These are phyloP conservation scores for Baorangia bicolor DNA, from an alignment of 768 basidiomycete genomes.

Conservation along the genomic window DNA sequence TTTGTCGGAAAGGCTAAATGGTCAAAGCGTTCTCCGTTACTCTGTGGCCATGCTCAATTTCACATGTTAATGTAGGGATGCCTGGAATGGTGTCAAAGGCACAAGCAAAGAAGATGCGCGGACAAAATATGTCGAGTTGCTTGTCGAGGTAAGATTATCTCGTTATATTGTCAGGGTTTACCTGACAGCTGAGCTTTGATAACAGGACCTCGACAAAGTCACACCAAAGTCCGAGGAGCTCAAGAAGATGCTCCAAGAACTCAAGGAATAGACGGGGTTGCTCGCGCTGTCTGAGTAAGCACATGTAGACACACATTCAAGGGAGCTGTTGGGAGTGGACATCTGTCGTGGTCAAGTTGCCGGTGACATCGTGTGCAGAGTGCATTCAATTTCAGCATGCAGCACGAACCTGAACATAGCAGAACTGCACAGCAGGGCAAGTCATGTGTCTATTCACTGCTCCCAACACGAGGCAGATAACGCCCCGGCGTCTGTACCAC, in stretches of 20 bases:
- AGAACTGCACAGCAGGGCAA: not conserved
- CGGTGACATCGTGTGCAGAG: conserved; percentile 10
- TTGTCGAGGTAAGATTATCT: conserved; percentile 55
- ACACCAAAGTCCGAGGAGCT: conserved; percentile 46
- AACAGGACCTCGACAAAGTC: conserved; percentile 54
- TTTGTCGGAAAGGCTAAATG: conserved; percentile 91
- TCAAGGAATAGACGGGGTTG: conserved; percentile 44
- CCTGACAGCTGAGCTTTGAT: conserved; percentile 4
- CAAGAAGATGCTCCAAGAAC: conserved; percentile 55
- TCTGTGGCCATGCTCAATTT: not conserved
- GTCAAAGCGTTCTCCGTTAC: conserved; percentile 37
- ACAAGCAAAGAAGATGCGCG: conserved; percentile 69
- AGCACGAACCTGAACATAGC: not conserved
- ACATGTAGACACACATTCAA: conserved; percentile 1
- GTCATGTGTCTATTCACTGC: not conserved
- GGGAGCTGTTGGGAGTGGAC: not conserved
- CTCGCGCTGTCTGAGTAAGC: conserved; percentile 1
- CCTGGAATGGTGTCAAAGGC: conserved; percentile 78
- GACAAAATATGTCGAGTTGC: conserved; percentile 70
- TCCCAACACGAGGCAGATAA: conserved; percentile 29
- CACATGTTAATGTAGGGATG: conserved; percentile 57
- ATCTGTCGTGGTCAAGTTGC: not conserved
- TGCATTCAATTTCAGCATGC: not conserved
- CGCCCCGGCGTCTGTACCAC: conserved; percentile 28
- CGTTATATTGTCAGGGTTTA: not conserved